A percentile compares a stretch with the other conserved stretches of the same genome.
phyloP scores from a whole-genome alignment of 148 eudicot species.

The Mesembryanthemum crystallinum region DNA sequence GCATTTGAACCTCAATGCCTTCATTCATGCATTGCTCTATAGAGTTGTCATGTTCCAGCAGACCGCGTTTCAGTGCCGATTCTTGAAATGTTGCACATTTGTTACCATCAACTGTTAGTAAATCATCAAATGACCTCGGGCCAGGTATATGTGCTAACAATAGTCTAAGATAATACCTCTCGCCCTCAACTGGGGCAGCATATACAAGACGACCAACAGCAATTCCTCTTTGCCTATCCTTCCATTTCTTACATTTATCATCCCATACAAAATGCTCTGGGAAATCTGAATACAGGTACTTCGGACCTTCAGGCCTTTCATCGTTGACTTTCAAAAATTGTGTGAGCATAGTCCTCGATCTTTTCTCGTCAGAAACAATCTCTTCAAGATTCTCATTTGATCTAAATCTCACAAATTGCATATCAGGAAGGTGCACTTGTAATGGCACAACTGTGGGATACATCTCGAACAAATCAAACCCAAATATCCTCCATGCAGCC shows the following conservation, averaged over 20 bases:
- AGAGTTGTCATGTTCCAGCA: background rate
- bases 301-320: too few relatives aligned
- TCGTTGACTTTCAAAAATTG: too few relatives aligned
- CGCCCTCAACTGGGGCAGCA: background rate
- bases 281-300: too few relatives aligned
- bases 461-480: conserved; percentile 1
- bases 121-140: background rate
- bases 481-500: conserved; percentile 8
- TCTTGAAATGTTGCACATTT: background rate
- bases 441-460: too few relatives aligned
- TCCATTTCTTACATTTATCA: too few relatives aligned
- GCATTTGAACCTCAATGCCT: background rate
- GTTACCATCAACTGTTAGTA: background rate
- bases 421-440: too few relatives aligned
- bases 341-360: too few relatives aligned
- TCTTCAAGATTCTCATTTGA: too few relatives aligned
- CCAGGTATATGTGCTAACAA: background rate
- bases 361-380: too few relatives aligned
- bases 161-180: background rate
- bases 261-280: too few relatives aligned
- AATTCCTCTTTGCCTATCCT: background rate
- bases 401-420: too few relatives aligned
- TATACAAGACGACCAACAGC: background rate
- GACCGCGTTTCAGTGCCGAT: background rate
- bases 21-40: background rate